These are phyloP conservation scores for Microdochium paspali DNA, from an alignment of 2,329 filamentous ascomycete species.

Conservation along the genomic window DNA sequence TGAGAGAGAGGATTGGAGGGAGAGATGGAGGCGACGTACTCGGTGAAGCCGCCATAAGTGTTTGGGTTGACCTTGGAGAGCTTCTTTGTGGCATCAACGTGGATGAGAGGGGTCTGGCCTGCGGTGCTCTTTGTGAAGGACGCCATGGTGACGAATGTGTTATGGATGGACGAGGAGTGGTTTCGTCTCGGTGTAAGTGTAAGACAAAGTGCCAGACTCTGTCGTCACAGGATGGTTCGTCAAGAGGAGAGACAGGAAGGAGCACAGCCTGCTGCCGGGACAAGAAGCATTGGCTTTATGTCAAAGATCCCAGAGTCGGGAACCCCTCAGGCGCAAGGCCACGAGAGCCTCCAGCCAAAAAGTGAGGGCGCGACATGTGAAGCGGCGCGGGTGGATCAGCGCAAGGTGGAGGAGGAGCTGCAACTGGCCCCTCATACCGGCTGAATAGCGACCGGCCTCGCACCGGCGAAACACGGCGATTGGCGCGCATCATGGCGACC, in stretches of 20 bases:
- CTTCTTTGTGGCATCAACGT: conserved; percentile 53
- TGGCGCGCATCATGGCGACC: neutral
- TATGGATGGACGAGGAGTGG: conserved; percentile 3
- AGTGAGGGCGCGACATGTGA: neutral
- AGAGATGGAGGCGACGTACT: conserved; percentile 48
- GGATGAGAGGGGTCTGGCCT: conserved; percentile 52
- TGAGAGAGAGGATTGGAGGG: neutral
- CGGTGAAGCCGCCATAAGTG: conserved; percentile 77
- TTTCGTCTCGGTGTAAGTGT: neutral
- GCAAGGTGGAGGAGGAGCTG: neutral
- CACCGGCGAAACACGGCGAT: neutral
- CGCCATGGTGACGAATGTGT: conserved; percentile 40
- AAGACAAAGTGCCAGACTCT: neutral
- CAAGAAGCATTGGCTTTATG: too few species aligned
- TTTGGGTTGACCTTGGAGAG: conserved; percentile 69
- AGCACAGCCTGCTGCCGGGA: neutral
- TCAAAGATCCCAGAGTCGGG: too few species aligned
- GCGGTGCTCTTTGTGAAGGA: conserved; percentile 61
- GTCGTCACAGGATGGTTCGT: neutral
- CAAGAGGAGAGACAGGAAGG: neutral
- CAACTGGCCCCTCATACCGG: neutral
- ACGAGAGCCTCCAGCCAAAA: neutral
- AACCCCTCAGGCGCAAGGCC: too few species aligned
- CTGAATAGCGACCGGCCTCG: neutral
- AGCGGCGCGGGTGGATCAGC: neutral